Percentiles rank a stretch among this genome's conserved stretches.
phyloP scores from a whole-genome alignment of 176 grass and related monocot species.

The Puya raimondii region DNA sequence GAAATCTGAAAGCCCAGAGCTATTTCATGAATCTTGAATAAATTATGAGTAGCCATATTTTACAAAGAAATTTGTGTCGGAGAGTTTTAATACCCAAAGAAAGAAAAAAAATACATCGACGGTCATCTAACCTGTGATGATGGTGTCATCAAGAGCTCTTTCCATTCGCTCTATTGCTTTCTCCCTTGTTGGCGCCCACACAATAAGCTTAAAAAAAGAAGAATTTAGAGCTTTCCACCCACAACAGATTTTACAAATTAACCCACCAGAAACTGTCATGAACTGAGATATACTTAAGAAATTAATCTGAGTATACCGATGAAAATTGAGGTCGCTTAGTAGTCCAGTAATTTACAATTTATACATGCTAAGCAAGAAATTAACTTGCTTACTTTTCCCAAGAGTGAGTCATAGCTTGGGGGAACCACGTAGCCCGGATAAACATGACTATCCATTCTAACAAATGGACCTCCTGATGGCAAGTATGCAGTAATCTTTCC shows the following conservation, averaged over 20 bases:
- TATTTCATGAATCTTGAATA: not conserved
- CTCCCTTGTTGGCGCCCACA: conserved; percentile 52
- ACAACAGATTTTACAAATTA: not conserved
- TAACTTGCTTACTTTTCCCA: conserved; percentile 35
- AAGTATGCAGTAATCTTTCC: conserved; percentile 51
- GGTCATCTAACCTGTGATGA: conserved; percentile 31
- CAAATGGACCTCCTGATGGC: conserved; percentile 47
- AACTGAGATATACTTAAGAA: not conserved
- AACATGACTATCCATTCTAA: conserved; percentile 58
- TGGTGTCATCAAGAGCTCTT: conserved; percentile 38
- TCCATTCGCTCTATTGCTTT: conserved; percentile 55
- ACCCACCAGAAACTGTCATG: not conserved
- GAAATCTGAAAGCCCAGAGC: not conserved
- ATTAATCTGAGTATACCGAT: not conserved
- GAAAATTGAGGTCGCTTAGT: too few relatives aligned
- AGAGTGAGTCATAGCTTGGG: conserved; percentile 41
- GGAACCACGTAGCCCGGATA: conserved; percentile 51
- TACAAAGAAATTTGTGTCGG: not conserved
- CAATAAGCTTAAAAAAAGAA: conserved; percentile 32
- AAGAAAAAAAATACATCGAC: not conserved
- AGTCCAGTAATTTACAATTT: too few relatives aligned
- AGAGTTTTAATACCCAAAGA: not conserved
- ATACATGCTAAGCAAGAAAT: not conserved
- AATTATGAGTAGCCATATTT: conserved; percentile 1
- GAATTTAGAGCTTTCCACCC: conserved; percentile 1